phyloP scores from a whole-genome alignment of 495 filamentous ascomycete species.

The Physcia stellaris region DNA sequence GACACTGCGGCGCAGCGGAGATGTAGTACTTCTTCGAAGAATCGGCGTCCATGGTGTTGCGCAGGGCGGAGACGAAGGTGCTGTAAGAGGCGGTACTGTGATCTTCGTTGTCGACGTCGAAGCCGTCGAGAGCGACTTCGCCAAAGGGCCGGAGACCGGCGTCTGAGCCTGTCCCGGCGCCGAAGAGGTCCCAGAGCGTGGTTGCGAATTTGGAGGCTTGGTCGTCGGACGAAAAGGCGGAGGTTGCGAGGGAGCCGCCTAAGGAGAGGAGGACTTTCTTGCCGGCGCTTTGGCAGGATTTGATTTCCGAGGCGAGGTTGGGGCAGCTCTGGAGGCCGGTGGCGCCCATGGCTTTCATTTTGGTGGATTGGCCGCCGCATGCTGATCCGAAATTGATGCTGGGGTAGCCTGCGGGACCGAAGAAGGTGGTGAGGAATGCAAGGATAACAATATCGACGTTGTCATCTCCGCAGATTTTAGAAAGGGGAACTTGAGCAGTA shows the following conservation, averaged over 20 bases:
- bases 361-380: conserved; percentile 13
- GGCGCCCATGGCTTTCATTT: conserved; percentile 8
- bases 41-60: conserved; percentile 30
- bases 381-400: conserved; percentile 17
- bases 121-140: conserved; percentile 38
- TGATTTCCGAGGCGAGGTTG: conserved; percentile 29
- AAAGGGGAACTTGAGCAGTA: conserved; percentile 8
- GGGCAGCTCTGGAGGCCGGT: conserved; percentile 27
- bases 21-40: conserved; percentile 37
- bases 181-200: conserved; percentile 41
- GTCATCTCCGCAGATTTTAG: conserved; percentile 14
- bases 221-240: conserved; percentile 24
- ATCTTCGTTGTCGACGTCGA: conserved; percentile 34
- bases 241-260: conserved; percentile 28
- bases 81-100: conserved; percentile 25
- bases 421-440: conserved; percentile 35
- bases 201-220: conserved; percentile 33
- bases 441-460: conserved; percentile 39
- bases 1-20: conserved; percentile 43
- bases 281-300: conserved; percentile 34
- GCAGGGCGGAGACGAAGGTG: conserved; percentile 31
- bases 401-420: conserved; percentile 17
- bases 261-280: conserved; percentile 37
- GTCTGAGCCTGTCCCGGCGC: conserved; percentile 22
- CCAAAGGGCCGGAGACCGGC: conserved; percentile 36